Evolutionary conservation across 352 stramenopile genomes (phyloP), one percentile per base, ranked within the genome.

Genomic region (Globisporangium middletonii): DNA sequence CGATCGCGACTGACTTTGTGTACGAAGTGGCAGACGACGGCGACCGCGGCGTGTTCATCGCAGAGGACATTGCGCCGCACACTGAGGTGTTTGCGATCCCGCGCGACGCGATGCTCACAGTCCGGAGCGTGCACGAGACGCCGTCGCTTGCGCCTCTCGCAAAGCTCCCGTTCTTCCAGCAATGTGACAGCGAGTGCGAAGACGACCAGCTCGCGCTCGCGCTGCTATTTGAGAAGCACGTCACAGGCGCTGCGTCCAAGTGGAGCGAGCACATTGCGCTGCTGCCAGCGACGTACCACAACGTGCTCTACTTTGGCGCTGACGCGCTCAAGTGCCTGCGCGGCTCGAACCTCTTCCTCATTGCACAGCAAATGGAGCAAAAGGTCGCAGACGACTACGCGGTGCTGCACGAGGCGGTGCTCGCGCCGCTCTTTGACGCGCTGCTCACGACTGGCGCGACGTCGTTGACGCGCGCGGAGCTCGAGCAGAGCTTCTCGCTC

Each of bases 21-120:
- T 93, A 93, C 69, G 83, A 93, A 67, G 67, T 68, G 26, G 64
- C 71, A 50, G 64, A 61, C 26, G 69, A 65, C n/a, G 72, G 72
- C 42, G 77, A 93, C 43, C 80, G 80, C 46, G 80, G 80, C 50
- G 83, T 93, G 57, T 93, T 82, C 61, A 81, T 93, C 61, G 77
- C 83, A 16, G 83, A 93, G 58, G 83, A 93, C 60, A 77, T 93
- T 46, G 65, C 68, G 57, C 80, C 83, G 35, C 83, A 91, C 62
- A 85, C 80, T 2, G 58, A 82, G 47, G 74, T 93, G 3, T 75
- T 93, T 53, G 71, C 69, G 53, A 77, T 91, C 43, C 83, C 83
- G 49, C 62, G 86, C 9, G 23, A 60, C 66, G 46, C 79, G 52
- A 62, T 87, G 33, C 50, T 91, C 43, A 88, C 78, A 30, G 64